These are phyloP conservation scores for Aurantiochytrium sp. DNA, from an alignment of 108 stramenopile species.

Conservation along the genomic window DNA sequence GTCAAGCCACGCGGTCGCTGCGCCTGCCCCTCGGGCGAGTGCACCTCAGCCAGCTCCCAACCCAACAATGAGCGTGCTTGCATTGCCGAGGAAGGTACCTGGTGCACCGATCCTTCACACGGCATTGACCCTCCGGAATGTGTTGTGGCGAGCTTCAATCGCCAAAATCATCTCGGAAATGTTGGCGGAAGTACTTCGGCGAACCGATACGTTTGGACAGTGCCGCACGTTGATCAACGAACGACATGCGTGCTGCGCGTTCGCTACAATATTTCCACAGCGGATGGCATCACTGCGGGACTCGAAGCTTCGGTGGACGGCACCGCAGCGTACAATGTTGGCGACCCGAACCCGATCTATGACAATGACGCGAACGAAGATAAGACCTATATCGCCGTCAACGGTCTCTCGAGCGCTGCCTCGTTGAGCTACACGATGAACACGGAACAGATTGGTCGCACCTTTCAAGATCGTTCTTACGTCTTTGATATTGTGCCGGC, in stretches of 20 bases:
- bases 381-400: slow-evolving; percentile 30
- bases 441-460: slow-evolving; percentile 45
- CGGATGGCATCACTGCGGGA: slow-evolving; percentile 31
- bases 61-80: slow-evolving; percentile 34
- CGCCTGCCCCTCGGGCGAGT: not conserved
- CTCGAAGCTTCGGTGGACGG: slow-evolving; percentile 12
- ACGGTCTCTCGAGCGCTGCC: slow-evolving; percentile 14
- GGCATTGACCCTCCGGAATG: slow-evolving; percentile 23
- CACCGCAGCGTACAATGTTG: not conserved
- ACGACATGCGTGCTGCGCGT: slow-evolving; percentile 26
- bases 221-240: slow-evolving; percentile 23
- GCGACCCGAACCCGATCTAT: not conserved
- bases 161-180: slow-evolving; percentile 47
- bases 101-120: slow-evolving; percentile 1
- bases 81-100: slow-evolving; percentile 20
- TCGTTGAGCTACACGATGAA: slow-evolving; percentile 30
- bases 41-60: not conserved
- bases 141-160: slow-evolving; percentile 14
- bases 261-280: slow-evolving; percentile 38
- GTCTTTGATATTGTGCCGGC: slow-evolving; percentile 25
- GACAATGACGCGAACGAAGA: slow-evolving; percentile 19
- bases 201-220: slow-evolving; percentile 35
- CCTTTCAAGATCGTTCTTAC: slow-evolving; percentile 46
- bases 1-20: slow-evolving; percentile 15
- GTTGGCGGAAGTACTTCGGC: slow-evolving; percentile 26